Evolutionary conservation across 306 rosid species (phyloP), one percentile per base, ranked within the genome.

Genomic region (Mimosa pudica): DNA sequence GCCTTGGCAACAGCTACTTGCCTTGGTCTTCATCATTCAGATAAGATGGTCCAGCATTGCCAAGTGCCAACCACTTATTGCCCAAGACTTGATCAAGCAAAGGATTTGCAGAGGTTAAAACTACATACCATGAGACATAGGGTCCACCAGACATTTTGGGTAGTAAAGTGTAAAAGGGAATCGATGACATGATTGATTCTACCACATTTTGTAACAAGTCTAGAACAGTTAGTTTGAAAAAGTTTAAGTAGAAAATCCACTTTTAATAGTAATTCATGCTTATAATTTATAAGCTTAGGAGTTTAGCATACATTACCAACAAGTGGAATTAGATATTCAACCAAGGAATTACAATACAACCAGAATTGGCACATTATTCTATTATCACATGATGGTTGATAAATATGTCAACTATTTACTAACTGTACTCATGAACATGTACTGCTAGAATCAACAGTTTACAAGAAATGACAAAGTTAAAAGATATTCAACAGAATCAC

Each of bases 241-340:
- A 75, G 2, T 48, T 36, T 36, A 38, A 36, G 72, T 18, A 55
- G 16, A 17, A 48, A 48, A 36, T 49, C 45, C 65, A 60, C 44
- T 36, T 57, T 70, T 58, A 38, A 32, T 49, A 75, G 49, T 63
- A 42, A 70, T 63, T 52, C 7, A 30, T 12, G 78, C 9, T 52
- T 20, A 10, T 10, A 46, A 24, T 52, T 11, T 3, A 24, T 36
- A 51, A 70, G 51, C 58, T 75, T 18, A 33, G 57, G 46, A 49
- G 44, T 62, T 62, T n/a, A 44, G 67, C 71, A 82, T 55, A 46
- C 71, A 24, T 35, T 70, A 63, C 76, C 72, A 67, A 20, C 2
- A 6, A 65, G 52, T 66, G 55, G 54, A 20, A 66, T 45, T n/a
- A 14, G 57, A 77, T 36, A 74, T n/a, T 61, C 55, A 65, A 48